These are phyloP conservation scores for Trebouxia sp. DNA, from an alignment of 139 green algal genomes.

Conservation along the genomic window DNA sequence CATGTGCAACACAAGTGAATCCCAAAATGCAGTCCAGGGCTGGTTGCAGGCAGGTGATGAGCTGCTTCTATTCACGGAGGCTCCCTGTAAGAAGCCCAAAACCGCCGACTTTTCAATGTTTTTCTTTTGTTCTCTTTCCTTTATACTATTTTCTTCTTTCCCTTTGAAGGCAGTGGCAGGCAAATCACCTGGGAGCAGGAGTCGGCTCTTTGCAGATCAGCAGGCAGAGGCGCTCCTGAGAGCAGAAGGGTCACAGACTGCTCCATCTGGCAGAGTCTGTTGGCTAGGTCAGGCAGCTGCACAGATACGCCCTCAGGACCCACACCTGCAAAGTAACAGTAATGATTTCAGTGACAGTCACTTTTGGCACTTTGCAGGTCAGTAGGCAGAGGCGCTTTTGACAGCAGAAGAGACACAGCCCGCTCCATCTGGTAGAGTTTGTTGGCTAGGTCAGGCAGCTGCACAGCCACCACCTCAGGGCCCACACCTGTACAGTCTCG, in stretches of 20 bases:
- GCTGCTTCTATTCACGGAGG: too few relatives aligned
- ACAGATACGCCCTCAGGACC: neutral
- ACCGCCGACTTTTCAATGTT: too few relatives aligned
- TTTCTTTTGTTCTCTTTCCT: too few relatives aligned
- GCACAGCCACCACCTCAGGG: neutral
- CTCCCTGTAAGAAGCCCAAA: too few relatives aligned
- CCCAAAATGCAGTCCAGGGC: too few relatives aligned
- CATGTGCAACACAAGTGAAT: too few relatives aligned
- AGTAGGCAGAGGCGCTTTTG: neutral
- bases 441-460: neutral
- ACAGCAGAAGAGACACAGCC: neutral
- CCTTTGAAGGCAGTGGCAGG: too few relatives aligned
- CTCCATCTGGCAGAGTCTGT: constrained; percentile 24
- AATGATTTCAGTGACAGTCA: too few relatives aligned
- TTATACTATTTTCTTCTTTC: too few relatives aligned
- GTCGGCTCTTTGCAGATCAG: neutral
- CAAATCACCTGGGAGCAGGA: neutral
- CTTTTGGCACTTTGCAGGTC: neutral
- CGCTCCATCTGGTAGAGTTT: constrained; percentile 26
- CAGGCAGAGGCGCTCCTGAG: neutral
- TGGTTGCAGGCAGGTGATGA: too few relatives aligned
- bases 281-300: neutral
- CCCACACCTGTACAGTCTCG: neutral
- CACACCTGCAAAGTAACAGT: neutral
- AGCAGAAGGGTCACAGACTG: constrained; percentile 12